Evolutionary conservation across 345 rosid species (phyloP), one percentile per base, ranked within the genome.

Genomic region (Kernera saxatilis): DNA sequence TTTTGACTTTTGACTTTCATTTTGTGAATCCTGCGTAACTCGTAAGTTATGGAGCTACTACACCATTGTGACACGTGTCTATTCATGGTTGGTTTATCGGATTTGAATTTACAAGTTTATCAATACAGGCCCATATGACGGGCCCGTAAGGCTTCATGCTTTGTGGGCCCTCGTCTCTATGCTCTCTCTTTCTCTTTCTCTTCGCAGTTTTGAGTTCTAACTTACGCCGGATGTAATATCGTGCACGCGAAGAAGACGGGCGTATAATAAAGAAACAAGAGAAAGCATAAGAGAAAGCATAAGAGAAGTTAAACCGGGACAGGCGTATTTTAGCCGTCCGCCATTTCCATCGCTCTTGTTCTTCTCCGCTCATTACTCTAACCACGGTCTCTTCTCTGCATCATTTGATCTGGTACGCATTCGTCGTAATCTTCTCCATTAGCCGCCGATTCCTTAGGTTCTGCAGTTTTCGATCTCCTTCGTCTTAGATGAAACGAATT

Each of bases 301-400:
- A 48, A 60, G 19, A 53, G n/a, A 62, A 45, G 40, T 49, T 63
- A 71, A 48, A 70, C 48, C 54, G 10, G 57, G 69, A 29, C 33
- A 22, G 69, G 73, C 76, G 80, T 32, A 77, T 51, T 77, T 77
- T 77, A 77, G 73, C 44, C 58, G 22, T 65, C 73, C 80, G 74
- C 70, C 76, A 64, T 77, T 32, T 65, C 49, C 77, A 46, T 70
- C 72, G 62, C 72, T 63, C 76, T 62, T 73, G 48, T 27, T 59
- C 29, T 15, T 52, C 59, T 30, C 69, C 56, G 61, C 60, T 67
- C 73, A 15, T 67, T 27, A 37, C 72, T 73, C 30, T 43, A 57
- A 57, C 68, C 36, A 37, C 50, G 37, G 22, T 48, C 32, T 64
- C 60, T 23, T 30, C 43, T 69, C 71, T 55, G n/a, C 61, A 13